Evolutionary conservation across 176 grass and related monocot genomes (phyloP).

Genomic region (Leersia perrieri): DNA sequence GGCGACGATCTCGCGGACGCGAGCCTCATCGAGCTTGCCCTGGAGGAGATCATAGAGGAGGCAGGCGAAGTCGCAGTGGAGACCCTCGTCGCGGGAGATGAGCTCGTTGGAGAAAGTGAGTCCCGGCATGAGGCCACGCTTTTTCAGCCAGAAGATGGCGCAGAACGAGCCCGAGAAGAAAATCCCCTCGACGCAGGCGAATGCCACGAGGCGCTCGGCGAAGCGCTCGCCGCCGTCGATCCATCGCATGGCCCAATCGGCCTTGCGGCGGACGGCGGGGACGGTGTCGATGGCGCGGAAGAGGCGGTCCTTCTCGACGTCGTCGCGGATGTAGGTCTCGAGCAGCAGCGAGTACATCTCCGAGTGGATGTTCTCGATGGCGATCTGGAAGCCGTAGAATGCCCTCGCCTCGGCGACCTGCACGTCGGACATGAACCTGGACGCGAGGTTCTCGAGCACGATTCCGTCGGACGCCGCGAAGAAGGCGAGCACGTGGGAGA

Average conservation of each 20-base stretch:
- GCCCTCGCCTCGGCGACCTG: slow-evolving; percentile 80
- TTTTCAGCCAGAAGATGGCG: slow-evolving; percentile 98
- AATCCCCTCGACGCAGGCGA: slow-evolving; percentile 86
- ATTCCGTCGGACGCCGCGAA: slow-evolving; percentile 93
- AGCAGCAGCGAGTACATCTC: slow-evolving; percentile 90
- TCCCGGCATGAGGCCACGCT: slow-evolving; percentile 86
- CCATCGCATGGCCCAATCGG: slow-evolving; percentile 82
- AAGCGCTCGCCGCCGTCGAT: slow-evolving; percentile 72
- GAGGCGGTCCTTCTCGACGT: slow-evolving; percentile 64
- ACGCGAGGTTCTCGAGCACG: slow-evolving; percentile 88
- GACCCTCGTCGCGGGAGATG: slow-evolving; percentile 94
- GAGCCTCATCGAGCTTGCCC: slow-evolving; percentile 50
- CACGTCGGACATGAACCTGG: slow-evolving; percentile 86
- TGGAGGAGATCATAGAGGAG: slow-evolving; percentile 73
- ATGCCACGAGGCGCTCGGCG: slow-evolving; percentile 76
- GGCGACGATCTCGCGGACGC: slow-evolving; percentile 54
- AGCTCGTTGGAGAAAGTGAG: slow-evolving; percentile 98
- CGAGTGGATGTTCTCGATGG: slow-evolving; percentile 98
- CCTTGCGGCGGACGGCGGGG: slow-evolving; percentile 67
- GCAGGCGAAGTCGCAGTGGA: slow-evolving; percentile 97
- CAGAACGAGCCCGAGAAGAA: slow-evolving; percentile 99
- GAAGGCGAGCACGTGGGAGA: slow-evolving; percentile 96
- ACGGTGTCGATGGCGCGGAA: slow-evolving; percentile 83
- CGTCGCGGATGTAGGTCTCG: slow-evolving; percentile 81
- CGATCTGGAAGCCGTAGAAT: slow-evolving; percentile 96